Conservation (phyloP, 345 rosid species). For the Mallotus nudiflorus region DNA sequence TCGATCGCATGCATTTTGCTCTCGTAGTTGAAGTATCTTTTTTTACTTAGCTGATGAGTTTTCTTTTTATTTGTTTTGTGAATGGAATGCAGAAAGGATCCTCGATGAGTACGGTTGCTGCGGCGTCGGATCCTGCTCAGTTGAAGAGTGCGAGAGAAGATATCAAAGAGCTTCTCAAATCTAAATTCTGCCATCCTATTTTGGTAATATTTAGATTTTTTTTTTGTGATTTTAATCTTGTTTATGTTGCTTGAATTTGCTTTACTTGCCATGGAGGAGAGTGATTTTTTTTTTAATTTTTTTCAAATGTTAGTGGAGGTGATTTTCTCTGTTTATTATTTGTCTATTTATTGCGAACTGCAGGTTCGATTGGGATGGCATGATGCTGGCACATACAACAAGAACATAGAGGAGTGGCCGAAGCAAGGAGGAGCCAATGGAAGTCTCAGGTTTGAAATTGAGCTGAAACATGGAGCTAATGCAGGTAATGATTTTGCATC, state of each 20-base stretch:
- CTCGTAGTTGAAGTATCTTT: not conserved
- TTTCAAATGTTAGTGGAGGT: not conserved
- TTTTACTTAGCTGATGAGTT: not conserved
- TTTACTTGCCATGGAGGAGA: not conserved
- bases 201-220: slow-evolving; percentile 38
- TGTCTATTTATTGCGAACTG: not conserved
- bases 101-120: slow-evolving; percentile 44
- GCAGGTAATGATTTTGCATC: slow-evolving; percentile 53
- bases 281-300: not conserved
- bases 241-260: not conserved
- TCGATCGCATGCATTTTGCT: not conserved
- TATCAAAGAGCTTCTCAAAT: slow-evolving; percentile 72
- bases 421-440: slow-evolving; percentile 91
- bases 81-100: slow-evolving; percentile 37
- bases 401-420: slow-evolving; percentile 90
- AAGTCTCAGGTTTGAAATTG: slow-evolving; percentile 86
- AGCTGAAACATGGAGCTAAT: slow-evolving; percentile 93
- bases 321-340: not conserved
- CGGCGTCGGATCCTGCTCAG: slow-evolving; percentile 79
- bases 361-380: slow-evolving; percentile 98
- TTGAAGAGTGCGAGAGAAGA: slow-evolving; percentile 87
- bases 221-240: not conserved
- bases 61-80: not conserved
- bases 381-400: slow-evolving; percentile 93
- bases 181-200: slow-evolving; percentile 82